These are phyloP conservation scores for Chamaecyparis obtusa DNA, from an alignment of 75 land plant species.

Conservation along the genomic window DNA sequence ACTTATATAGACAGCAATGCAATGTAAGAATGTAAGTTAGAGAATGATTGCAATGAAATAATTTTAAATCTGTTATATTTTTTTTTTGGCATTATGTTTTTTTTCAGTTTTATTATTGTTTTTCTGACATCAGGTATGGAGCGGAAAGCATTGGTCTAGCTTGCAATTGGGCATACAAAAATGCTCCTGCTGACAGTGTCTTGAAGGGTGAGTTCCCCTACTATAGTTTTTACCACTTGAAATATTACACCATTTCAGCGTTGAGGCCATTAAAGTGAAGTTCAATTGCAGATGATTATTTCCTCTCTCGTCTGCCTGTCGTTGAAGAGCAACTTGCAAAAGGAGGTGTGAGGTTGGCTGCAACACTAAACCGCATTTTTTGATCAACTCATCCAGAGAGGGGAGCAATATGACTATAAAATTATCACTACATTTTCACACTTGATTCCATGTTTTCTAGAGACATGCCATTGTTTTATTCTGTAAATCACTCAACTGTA, in stretches of 20 bases:
- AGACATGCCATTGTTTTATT: not conserved
- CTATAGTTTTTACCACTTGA: not conserved
- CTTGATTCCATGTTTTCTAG: not conserved
- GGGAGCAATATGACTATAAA: not conserved
- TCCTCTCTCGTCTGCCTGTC: slow-evolving; percentile 52
- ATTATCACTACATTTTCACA: not conserved
- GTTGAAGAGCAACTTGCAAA: slow-evolving; percentile 54
- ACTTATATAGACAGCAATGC: too few relatives aligned
- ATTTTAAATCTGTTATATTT: too few relatives aligned
- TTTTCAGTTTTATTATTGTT: too few relatives aligned
- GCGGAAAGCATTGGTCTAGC: slow-evolving; percentile 53
- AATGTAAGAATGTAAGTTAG: too few relatives aligned
- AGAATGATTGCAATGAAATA: too few relatives aligned
- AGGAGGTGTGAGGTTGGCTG: slow-evolving; percentile 67
- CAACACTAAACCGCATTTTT: slow-evolving; percentile 64
- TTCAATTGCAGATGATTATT: slow-evolving; percentile 67
- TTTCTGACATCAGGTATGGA: slow-evolving; percentile 49
- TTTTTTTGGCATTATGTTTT: too few relatives aligned
- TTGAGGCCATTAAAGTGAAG: not conserved
- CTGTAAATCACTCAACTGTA: not conserved
- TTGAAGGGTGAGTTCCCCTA: slow-evolving; percentile 34
- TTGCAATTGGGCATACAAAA: slow-evolving; percentile 70
- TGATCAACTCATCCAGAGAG: not conserved
- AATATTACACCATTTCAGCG: not conserved
- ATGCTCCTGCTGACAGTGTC: slow-evolving; percentile 55